A percentile compares a stretch with the other conserved stretches of the same genome.
phyloP scores from a whole-genome alignment of 805 yeast species.

The Metschnikowia lunata region DNA sequence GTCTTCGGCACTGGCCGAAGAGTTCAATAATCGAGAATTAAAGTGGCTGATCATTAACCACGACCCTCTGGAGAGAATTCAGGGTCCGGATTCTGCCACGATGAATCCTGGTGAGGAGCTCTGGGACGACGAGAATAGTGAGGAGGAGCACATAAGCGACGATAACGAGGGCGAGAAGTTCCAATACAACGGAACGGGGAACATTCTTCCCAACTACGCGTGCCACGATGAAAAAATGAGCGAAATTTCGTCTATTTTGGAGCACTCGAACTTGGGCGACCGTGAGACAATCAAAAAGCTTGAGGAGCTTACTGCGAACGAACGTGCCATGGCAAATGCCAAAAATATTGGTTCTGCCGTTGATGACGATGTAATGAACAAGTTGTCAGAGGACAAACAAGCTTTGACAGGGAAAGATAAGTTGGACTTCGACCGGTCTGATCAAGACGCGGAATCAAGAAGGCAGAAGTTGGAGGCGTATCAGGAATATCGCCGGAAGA shows the following conservation, averaged over 20 bases:
- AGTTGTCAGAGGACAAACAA: slow-evolving; percentile 34
- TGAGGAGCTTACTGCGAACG: slow-evolving; percentile 54
- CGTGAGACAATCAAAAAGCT: slow-evolving; percentile 46
- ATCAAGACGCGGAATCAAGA: slow-evolving; percentile 47
- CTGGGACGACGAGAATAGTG: slow-evolving; percentile 39
- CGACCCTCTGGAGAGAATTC: slow-evolving; percentile 68
- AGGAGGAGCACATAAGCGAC: slow-evolving; percentile 59
- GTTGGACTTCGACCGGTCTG: slow-evolving; percentile 39
- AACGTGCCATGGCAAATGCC: slow-evolving; percentile 58
- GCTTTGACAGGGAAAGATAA: slow-evolving; percentile 40
- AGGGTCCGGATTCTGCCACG: slow-evolving; percentile 9
- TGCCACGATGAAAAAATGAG: slow-evolving; percentile 39
- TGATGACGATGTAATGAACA: slow-evolving; percentile 30
- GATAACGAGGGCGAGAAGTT: slow-evolving; percentile 54
- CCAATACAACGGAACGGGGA: slow-evolving; percentile 58
- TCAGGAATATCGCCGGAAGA: slow-evolving; percentile 53
- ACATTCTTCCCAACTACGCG: slow-evolving; percentile 54
- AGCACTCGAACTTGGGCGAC: slow-evolving; percentile 40
- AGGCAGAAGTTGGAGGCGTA: slow-evolving; percentile 52
- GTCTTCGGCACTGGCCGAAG: slow-evolving; percentile 34
- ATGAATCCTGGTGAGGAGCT: slow-evolving; percentile 5
- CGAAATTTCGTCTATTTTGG: slow-evolving; percentile 34
- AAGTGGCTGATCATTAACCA: slow-evolving; percentile 67
- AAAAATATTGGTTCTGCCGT: slow-evolving; percentile 36
- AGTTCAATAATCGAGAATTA: slow-evolving; percentile 35